Evolutionary conservation across 192 early-diverging fungal genomes (phyloP).

Genomic region (Podochytrium sp.): DNA sequence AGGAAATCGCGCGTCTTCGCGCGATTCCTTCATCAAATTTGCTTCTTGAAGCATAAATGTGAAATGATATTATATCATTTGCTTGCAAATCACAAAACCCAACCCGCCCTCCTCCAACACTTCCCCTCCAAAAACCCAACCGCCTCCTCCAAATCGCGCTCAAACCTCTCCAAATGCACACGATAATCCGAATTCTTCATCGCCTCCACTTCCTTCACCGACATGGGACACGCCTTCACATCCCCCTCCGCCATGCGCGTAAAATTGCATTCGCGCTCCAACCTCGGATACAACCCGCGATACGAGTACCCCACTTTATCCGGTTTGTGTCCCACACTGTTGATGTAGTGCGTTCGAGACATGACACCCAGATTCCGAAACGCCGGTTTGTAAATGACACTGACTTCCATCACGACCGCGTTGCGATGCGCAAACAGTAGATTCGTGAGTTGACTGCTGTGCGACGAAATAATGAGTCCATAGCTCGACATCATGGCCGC

Average conservation of each 20-base stretch:
- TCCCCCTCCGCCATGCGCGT: conserved; percentile 16
- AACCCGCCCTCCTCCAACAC: not conserved
- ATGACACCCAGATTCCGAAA: conserved; percentile 16
- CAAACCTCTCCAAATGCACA: conserved; percentile 11
- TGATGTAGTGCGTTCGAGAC: conserved; percentile 12
- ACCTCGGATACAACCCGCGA: conserved; percentile 15
- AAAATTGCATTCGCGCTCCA: conserved; percentile 12
- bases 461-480: conserved; percentile 8
- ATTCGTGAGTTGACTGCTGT: conserved; percentile 16
- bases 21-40: no score
- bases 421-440: conserved; percentile 20
- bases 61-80: no score
- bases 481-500: conserved; percentile 9
- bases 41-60: no score
- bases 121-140: conserved; percentile 1
- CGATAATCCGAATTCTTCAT: conserved; percentile 27
- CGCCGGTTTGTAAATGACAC: conserved; percentile 12
- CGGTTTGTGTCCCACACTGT: conserved; percentile 16
- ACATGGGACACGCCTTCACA: not conserved
- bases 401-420: conserved; percentile 19
- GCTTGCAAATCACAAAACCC: conserved; percentile 11
- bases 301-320: conserved; percentile 4
- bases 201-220: conserved; percentile 17
- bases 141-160: conserved; percentile 1
- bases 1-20: no score